phyloP scores from a whole-genome alignment of 2,329 filamentous ascomycete genomes.

The Calonectria montana region DNA sequence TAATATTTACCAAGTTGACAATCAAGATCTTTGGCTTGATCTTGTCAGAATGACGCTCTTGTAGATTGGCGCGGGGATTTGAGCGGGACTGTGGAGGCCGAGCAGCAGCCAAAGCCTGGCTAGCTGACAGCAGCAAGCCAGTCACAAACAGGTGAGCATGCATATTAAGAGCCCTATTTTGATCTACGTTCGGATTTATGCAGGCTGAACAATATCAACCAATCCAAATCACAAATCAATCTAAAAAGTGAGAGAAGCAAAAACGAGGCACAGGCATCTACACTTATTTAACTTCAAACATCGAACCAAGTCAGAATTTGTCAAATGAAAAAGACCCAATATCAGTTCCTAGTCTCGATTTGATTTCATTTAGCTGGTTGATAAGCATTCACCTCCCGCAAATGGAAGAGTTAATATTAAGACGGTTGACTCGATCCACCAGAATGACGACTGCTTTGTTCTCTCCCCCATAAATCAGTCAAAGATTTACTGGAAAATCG shows the following conservation, averaged over 20 bases:
- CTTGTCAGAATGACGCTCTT: not conserved
- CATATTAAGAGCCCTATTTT: not conserved
- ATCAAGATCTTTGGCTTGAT: conserved; percentile 12
- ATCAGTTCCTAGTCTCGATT: not conserved
- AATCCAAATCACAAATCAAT: not conserved
- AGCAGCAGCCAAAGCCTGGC: not conserved
- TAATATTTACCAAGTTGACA: not conserved
- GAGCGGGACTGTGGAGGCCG: not conserved
- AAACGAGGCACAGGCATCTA: not conserved
- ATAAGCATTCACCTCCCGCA: conserved; percentile 2
- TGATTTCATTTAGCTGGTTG: not conserved
- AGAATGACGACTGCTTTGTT: not conserved
- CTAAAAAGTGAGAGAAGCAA: not conserved
- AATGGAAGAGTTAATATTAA: conserved; percentile 7
- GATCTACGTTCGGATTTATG: not conserved
- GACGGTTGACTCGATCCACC: not conserved
- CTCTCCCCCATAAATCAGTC: not conserved
- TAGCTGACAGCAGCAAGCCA: not conserved
- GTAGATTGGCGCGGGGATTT: not conserved
- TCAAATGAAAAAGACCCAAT: not conserved
- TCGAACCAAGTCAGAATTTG: not conserved
- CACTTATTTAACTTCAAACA: not conserved
- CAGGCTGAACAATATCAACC: not conserved
- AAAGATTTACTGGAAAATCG: not conserved
- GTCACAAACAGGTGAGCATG: not conserved